Percentiles rank a stretch among this genome's conserved stretches.
These are phyloP conservation scores for Rhizophora apiculata DNA, from an alignment of 345 rosid species.

Conservation along the genomic window DNA sequence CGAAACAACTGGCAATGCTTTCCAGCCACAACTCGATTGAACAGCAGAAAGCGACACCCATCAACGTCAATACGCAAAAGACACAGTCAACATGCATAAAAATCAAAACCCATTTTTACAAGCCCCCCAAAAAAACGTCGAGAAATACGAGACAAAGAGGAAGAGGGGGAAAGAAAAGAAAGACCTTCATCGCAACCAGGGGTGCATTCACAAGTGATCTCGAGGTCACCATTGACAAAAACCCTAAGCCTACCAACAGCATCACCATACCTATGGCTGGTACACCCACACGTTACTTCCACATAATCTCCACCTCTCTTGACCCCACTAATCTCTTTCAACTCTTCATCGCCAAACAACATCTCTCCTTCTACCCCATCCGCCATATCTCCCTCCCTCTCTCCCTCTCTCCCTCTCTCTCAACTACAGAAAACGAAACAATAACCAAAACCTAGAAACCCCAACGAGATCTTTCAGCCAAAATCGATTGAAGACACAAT, in stretches of 20 bases:
- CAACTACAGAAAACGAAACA: not conserved
- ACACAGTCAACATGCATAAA: slow-evolving; percentile 41
- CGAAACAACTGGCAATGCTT: slow-evolving; percentile 14
- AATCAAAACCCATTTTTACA: slow-evolving; percentile 34
- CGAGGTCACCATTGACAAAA: slow-evolving; percentile 87
- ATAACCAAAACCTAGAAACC: slow-evolving; percentile 4
- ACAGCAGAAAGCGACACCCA: slow-evolving; percentile 39
- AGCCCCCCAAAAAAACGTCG: not conserved
- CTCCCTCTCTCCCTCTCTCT: slow-evolving; percentile 14
- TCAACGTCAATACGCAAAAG: slow-evolving; percentile 35
- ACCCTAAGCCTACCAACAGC: slow-evolving; percentile 99
- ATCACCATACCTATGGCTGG: slow-evolving; percentile 96
- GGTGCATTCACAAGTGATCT: slow-evolving; percentile 94
- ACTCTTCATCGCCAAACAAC: slow-evolving; percentile 84
- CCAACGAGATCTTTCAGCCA: slow-evolving; percentile 20
- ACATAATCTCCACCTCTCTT: slow-evolving; percentile 63
- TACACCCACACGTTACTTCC: slow-evolving; percentile 98
- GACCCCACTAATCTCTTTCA: slow-evolving; percentile 78
- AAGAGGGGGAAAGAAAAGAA: slow-evolving; percentile 13
- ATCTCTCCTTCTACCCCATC: slow-evolving; percentile 47
- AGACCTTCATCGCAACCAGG: slow-evolving; percentile 99
- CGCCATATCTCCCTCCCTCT: slow-evolving; percentile 41
- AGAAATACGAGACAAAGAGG: not conserved
- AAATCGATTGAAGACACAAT: slow-evolving; percentile 19
- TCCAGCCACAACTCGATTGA: slow-evolving; percentile 21